phyloP scores from a whole-genome alignment of 306 rosid species.

The Parietaria judaica region DNA sequence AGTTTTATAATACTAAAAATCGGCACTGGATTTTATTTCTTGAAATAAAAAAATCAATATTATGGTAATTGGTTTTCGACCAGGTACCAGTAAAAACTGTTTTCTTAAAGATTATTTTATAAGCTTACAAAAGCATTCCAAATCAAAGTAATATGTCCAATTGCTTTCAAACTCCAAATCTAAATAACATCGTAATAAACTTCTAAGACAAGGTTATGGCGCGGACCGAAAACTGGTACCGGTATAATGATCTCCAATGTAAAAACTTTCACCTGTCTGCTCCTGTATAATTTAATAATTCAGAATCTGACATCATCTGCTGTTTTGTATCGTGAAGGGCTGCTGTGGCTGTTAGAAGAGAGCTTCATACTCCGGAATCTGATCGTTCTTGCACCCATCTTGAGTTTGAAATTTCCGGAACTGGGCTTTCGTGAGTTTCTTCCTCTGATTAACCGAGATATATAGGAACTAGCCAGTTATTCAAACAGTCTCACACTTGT shows the following conservation, averaged over 20 bases:
- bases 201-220: no score
- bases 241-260: no score
- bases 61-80: no score
- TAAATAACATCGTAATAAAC: no score
- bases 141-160: no score
- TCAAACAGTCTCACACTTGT: background rate
- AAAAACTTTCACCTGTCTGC: background rate
- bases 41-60: no score
- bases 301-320: conserved; percentile 25
- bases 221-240: no score
- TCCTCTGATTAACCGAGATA: background rate
- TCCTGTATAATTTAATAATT: background rate
- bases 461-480: background rate
- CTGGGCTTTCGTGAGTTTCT: conserved; percentile 66
- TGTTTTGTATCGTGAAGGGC: conserved; percentile 51
- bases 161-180: no score
- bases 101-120: no score
- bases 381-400: conserved; percentile 97
- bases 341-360: conserved; percentile 84
- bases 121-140: no score
- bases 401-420: conserved; percentile 78
- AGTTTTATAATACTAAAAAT: background rate
- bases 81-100: no score
- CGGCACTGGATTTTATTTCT: no score
- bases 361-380: conserved; percentile 75